These are phyloP conservation scores for Mycena alexandri DNA, from an alignment of 768 basidiomycete genomes.

Conservation along the genomic window DNA sequence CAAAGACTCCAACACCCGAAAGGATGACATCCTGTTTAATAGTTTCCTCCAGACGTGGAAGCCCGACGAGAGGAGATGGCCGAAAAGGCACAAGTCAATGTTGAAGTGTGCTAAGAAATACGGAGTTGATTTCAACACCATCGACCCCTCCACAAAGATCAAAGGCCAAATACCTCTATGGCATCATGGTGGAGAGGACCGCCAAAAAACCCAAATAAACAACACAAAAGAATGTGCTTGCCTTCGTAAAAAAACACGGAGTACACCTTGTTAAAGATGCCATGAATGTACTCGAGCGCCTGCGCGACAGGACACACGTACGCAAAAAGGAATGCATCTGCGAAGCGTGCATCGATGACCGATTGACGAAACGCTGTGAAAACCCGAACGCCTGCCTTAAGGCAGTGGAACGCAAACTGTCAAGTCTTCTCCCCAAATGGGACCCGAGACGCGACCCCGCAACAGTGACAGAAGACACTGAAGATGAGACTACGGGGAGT, in stretches of 20 bases:
- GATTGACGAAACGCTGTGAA: background rate
- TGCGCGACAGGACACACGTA: background rate
- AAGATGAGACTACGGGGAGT: background rate
- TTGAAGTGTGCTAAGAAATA: constrained; percentile 3
- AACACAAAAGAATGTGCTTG: background rate
- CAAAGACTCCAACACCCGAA: background rate
- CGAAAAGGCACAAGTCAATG: background rate
- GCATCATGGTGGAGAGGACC: constrained; percentile 1
- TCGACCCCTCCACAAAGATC: background rate
- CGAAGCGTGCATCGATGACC: background rate
- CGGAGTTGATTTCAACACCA: background rate
- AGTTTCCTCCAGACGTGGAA: constrained; percentile 1
- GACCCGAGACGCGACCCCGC: background rate
- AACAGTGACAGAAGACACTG: no score
- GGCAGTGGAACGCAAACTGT: background rate
- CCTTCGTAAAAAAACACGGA: background rate
- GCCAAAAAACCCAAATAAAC: background rate
- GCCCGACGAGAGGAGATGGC: background rate
- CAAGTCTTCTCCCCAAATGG: background rate
- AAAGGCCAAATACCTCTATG: background rate
- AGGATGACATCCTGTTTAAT: background rate
- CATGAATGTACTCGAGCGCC: background rate
- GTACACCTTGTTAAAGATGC: background rate
- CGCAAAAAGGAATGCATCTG: background rate
- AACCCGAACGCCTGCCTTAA: background rate